Evolutionary conservation across 495 filamentous ascomycete species (phyloP).

Genomic region (Penicillium pulvis): DNA sequence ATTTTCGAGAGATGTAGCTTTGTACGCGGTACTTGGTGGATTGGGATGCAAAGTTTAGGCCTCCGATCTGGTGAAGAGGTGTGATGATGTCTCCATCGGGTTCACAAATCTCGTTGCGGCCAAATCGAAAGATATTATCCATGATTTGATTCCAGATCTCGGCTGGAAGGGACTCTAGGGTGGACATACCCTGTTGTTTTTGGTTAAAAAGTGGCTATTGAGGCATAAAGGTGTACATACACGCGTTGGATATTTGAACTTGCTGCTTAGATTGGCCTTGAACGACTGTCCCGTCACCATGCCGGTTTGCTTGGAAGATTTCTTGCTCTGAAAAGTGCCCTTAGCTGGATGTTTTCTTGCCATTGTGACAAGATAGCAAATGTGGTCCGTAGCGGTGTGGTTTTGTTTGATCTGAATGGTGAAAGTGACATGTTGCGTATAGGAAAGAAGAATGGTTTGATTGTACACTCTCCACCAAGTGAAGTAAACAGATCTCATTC

Average conservation of each 20-base stretch:
- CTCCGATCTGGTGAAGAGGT: not conserved
- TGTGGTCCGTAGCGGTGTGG: too few species aligned
- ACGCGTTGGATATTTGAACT: not conserved
- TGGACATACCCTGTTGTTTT: not conserved
- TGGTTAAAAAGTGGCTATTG: not conserved
- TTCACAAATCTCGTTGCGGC: not conserved
- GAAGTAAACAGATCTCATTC: too few species aligned
- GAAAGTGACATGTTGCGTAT: too few species aligned
- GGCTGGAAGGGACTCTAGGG: not conserved
- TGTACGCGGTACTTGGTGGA: not conserved
- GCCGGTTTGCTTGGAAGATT: not conserved
- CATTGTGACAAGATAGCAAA: too few species aligned
- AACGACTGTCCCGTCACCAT: not conserved
- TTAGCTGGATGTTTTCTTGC: too few species aligned
- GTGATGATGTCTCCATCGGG: not conserved
- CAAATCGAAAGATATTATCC: not conserved
- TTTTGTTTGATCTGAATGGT: too few species aligned
- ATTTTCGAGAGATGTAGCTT: not conserved
- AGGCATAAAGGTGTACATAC: not conserved
- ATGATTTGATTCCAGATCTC: not conserved
- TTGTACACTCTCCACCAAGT: too few species aligned
- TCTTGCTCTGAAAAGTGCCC: too few species aligned
- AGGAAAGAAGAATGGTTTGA: too few species aligned
- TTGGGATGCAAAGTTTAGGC: not conserved
- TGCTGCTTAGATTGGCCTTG: not conserved